Evolutionary conservation across 495 filamentous ascomycete species (phyloP), one percentile per base, ranked within the genome.

Genomic region (Penicillium silybi): DNA sequence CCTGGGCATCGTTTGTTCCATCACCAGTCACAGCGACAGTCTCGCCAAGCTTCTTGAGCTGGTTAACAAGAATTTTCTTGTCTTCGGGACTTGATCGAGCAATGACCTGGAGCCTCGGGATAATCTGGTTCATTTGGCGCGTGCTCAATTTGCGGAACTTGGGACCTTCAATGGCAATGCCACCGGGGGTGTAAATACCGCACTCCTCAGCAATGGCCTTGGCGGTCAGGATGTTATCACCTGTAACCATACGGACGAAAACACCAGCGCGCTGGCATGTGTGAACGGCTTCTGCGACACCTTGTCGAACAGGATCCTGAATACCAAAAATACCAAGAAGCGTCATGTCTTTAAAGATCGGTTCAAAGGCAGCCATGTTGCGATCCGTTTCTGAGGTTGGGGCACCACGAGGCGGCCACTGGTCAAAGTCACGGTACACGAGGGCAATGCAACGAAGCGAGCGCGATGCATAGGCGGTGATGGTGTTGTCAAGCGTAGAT

Each of bases 1-100:
- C 91, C 41, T 89, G 89, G 1, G 87, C 90, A 71, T 96, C 91
- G 53, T 96, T 96, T 45, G 90, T 95, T 23, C 90, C 91, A 65
- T 96, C 90, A 49, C 91, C 91, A 53, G 90, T 96, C 16, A 97
- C 92, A 37, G 92, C 91, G 44, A 96, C 92, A 15, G 88, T 95
- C 66, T 96, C 90, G 11, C 89, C 89, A 22, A 92, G 74, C 50
- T 87, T 87, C 69, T 91, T 93, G 27, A 96, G 78, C 32, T 82
- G 78, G 54, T 81, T 83, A 22, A 96, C 91, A 29, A 96, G 77
- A 22, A 84, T 84, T 47, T 86, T 79, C 68, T 95, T 95, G 62
- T 95, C 89, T 13, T 90, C 86, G 2, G 89, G 89, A 46, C 85
- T 90, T 1, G 89, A 95, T 37, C 90, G 79, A 25, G 90, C 90